Conservation (phyloP, 441 rosid species). For the Raphanus hybrid region DNA sequence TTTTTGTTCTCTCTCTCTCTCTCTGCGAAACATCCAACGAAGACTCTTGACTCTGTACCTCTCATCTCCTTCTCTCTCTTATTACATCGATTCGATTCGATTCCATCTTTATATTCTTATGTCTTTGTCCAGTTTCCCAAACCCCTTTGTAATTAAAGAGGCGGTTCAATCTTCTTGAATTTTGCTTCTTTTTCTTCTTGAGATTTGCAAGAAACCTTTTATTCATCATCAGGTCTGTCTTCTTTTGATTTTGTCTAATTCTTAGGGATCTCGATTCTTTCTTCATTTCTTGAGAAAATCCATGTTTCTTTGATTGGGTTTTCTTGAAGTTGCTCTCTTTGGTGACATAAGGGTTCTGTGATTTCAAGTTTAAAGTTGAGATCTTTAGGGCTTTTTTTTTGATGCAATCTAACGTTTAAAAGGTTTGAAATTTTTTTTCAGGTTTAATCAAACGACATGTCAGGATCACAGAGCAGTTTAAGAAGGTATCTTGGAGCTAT, state of each 20-base stretch:
- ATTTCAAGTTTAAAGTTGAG: conserved; percentile 16
- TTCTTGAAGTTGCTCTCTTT: conserved; percentile 1
- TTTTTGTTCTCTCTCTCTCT: conserved; percentile 13
- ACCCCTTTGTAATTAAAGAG: not conserved
- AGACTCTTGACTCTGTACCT: conserved; percentile 39
- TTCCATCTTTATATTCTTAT: conserved; percentile 22
- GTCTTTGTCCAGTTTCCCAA: conserved; percentile 10
- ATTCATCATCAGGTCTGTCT: conserved; percentile 19
- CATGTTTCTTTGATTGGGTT: not conserved
- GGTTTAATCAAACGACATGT: conserved; percentile 69
- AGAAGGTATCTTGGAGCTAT: conserved; percentile 97
- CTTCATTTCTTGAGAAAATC: not conserved
- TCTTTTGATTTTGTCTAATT: conserved; percentile 3
- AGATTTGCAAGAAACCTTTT: conserved; percentile 28
- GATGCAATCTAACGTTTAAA: conserved; percentile 7
- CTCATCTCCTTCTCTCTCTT: conserved; percentile 32
- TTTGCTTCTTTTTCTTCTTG: conserved; percentile 5
- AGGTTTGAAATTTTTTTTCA: conserved; percentile 32
- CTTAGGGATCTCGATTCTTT: conserved; percentile 18
- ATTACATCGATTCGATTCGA: conserved; percentile 7
- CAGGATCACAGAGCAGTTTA: conserved; percentile 87
- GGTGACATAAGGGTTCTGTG: conserved; percentile 30
- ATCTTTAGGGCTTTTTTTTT: conserved; percentile 4
- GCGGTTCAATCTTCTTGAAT: conserved; percentile 14
- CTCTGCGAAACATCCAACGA: conserved; percentile 13